A percentile compares a stretch with the other conserved stretches of the same genome.
Evolutionary conservation across 2,329 filamentous ascomycete species (phyloP).

Genomic region (Phialophora expanda): DNA sequence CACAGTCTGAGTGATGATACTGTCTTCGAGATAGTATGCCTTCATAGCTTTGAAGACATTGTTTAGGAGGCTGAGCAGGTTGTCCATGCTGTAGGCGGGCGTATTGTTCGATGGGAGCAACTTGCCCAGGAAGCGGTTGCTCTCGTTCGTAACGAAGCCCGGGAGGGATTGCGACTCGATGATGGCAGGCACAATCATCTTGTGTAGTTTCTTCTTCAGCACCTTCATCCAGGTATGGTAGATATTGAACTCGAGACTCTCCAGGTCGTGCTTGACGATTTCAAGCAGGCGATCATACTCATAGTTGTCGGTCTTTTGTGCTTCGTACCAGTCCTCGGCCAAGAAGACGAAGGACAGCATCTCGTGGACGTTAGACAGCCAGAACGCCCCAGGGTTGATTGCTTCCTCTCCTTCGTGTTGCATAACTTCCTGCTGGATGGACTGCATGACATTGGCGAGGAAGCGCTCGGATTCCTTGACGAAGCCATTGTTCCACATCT

Average conservation of each 20-base stretch:
- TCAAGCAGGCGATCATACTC: constrained; percentile 97
- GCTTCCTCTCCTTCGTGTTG: constrained; percentile 96
- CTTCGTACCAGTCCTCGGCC: constrained; percentile 99
- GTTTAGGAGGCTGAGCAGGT: constrained; percentile 91
- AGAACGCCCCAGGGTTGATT: constrained; percentile 96
- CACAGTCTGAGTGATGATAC: constrained; percentile 92
- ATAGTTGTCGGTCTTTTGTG: constrained; percentile 98
- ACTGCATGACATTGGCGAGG: constrained; percentile 99
- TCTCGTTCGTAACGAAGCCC: constrained; percentile 98
- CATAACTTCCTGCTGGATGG: constrained; percentile 99
- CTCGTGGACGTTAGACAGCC: constrained; percentile 98
- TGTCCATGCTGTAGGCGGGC: constrained; percentile 99
- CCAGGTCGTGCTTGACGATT: constrained; percentile 98
- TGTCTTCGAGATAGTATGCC: constrained; percentile 94
- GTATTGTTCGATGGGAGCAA: constrained; percentile 86
- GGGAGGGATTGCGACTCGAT: constrained; percentile 98
- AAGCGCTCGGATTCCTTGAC: constrained; percentile 99
- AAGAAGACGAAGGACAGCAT: constrained; percentile 99
- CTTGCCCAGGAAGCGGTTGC: constrained; percentile 97
- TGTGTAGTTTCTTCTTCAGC: constrained; percentile 97
- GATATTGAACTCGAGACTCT: constrained; percentile 99
- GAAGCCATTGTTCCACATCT: constrained; percentile 99
- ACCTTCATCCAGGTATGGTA: constrained; percentile 99
- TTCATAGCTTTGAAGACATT: constrained; percentile 99
- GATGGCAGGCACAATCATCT: constrained; percentile 99